Evolutionary conservation across 1,139 yeast genomes (phyloP).

Genomic region (Geotrichum cucujoidarum): DNA sequence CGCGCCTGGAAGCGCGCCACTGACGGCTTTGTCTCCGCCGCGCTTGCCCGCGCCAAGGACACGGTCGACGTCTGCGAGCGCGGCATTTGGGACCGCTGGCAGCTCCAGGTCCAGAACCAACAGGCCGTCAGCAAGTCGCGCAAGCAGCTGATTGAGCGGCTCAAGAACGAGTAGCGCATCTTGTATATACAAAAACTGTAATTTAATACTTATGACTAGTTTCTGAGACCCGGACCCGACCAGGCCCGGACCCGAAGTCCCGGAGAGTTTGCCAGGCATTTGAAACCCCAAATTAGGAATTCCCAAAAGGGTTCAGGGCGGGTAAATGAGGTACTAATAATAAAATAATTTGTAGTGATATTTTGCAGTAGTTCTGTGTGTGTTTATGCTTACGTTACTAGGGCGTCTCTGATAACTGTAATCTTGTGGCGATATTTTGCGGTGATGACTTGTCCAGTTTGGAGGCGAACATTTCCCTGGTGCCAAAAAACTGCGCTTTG

Average conservation of each 20-base stretch:
- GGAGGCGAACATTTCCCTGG: too few species aligned
- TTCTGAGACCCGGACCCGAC: too few species aligned
- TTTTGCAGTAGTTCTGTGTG: neutral
- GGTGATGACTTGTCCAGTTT: conserved; percentile 8
- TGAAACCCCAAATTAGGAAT: too few species aligned
- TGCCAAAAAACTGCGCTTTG: too few species aligned
- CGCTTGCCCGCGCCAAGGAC: conserved; percentile 29
- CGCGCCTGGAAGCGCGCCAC: conserved; percentile 35
- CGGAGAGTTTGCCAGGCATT: too few species aligned
- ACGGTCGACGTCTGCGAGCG: conserved; percentile 28
- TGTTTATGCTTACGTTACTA: neutral
- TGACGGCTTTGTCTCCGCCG: conserved; percentile 26
- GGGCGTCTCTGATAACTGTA: neutral
- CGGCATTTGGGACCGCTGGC: conserved; percentile 35
- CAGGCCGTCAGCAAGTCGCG: conserved; percentile 24
- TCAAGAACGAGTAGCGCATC: conserved; percentile 10
- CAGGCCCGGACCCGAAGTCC: too few species aligned
- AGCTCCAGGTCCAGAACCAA: conserved; percentile 31
- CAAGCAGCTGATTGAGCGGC: conserved; percentile 23
- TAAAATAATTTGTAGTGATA: neutral
- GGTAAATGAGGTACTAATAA: too few species aligned
- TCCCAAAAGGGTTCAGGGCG: too few species aligned
- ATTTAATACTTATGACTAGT: neutral
- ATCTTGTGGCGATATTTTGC: neutral
- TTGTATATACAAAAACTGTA: neutral